Evolutionary conservation across 805 yeast species (phyloP).

Genomic region (Myxozyma sirexii): DNA sequence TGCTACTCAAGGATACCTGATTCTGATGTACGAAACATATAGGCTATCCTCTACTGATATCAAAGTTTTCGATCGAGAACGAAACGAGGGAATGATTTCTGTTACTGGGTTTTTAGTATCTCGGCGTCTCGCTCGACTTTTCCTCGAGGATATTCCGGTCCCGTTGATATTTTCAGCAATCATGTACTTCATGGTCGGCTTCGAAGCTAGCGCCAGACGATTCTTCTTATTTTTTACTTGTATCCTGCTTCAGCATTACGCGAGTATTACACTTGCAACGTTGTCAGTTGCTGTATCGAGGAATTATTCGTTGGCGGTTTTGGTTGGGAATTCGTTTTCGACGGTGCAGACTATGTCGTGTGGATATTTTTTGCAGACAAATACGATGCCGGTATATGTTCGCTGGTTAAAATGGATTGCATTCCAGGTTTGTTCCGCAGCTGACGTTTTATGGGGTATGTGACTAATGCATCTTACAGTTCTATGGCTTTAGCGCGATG

Average conservation of each 20-base stretch:
- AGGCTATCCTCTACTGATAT: constrained; percentile 59
- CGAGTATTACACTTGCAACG: constrained; percentile 59
- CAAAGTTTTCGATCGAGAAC: constrained; percentile 63
- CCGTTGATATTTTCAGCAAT: constrained; percentile 61
- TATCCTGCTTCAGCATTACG: constrained; percentile 57
- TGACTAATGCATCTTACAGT: constrained; percentile 38
- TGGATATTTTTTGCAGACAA: constrained; percentile 77
- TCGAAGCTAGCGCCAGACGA: constrained; percentile 51
- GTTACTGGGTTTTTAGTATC: constrained; percentile 67
- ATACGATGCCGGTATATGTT: constrained; percentile 79
- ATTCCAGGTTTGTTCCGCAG: constrained; percentile 45
- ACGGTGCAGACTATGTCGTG: constrained; percentile 77
- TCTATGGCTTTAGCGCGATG: constrained; percentile 76
- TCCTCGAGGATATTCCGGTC: constrained; percentile 70
- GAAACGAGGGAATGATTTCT: constrained; percentile 68
- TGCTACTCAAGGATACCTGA: constrained; percentile 59
- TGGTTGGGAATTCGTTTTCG: constrained; percentile 63
- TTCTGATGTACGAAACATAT: constrained; percentile 60
- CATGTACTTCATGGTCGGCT: constrained; percentile 78
- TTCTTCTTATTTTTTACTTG: constrained; percentile 68
- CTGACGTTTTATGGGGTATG: too few species aligned
- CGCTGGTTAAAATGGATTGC: constrained; percentile 81
- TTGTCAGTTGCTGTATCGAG: constrained; percentile 56
- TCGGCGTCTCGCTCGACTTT: constrained; percentile 64
- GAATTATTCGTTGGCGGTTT: constrained; percentile 63